phyloP scores from a whole-genome alignment of 352 stramenopile species.

The Aphanomyces euteiches region DNA sequence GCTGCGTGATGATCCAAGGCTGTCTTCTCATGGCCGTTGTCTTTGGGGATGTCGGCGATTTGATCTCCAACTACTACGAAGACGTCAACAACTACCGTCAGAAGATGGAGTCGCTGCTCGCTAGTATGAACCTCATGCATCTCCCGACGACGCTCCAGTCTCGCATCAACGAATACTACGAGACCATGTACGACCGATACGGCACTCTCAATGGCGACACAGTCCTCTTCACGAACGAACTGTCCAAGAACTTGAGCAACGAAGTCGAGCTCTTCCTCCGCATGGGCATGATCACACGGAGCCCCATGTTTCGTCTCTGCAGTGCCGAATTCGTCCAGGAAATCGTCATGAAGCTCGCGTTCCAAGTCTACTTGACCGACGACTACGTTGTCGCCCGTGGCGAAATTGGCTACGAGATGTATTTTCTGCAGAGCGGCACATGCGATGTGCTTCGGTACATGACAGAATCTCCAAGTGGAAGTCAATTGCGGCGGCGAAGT shows the following conservation, averaged over 20 bases:
- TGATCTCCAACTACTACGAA: conserved; percentile 85
- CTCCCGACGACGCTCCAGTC: conserved; percentile 74
- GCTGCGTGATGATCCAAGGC: conserved; percentile 64
- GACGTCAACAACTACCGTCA: conserved; percentile 76
- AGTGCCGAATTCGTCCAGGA: conserved; percentile 80
- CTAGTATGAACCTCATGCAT: conserved; percentile 78
- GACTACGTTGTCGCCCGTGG: conserved; percentile 81
- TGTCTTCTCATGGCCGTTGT: conserved; percentile 77
- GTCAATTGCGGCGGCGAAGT: not conserved
- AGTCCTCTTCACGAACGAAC: conserved; percentile 69
- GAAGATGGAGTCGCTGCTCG: conserved; percentile 86
- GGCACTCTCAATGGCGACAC: conserved; percentile 72
- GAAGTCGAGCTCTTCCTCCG: conserved; percentile 80
- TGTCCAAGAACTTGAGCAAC: conserved; percentile 74
- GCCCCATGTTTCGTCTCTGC: conserved; percentile 77
- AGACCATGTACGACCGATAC: conserved; percentile 82
- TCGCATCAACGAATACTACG: conserved; percentile 83
- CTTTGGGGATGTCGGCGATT: conserved; percentile 81
- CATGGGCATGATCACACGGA: conserved; percentile 86
- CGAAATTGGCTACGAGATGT: conserved; percentile 85
- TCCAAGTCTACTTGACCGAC: conserved; percentile 81
- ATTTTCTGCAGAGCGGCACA: conserved; percentile 75
- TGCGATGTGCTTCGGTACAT: conserved; percentile 77
- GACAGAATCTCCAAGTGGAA: conserved; percentile 6
- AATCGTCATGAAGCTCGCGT: conserved; percentile 73